Base-by-base conservation (phyloP, 768 basidiomycete species). In the Amanita pseudoporphyria region DNA sequence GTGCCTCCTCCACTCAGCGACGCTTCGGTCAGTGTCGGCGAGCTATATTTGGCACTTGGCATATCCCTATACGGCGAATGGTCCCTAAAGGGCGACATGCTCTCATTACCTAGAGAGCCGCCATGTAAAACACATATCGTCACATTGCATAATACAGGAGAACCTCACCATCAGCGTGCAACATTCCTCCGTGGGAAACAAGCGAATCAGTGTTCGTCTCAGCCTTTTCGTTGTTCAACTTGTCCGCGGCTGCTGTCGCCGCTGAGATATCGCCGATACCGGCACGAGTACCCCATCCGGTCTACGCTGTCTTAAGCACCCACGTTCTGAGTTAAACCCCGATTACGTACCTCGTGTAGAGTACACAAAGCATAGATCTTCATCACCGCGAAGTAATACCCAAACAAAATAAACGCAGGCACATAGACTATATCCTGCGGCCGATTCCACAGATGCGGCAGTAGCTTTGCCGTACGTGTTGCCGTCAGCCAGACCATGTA, bases 321-420 rank as follows among this genome's bases (percentile, higher is more conserved):
- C 3, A 26, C 42, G 10, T 6, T 14, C 12, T 9, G 7, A 26
- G 12, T 10, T 40, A n/a, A 21, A 48, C 33, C 18, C 33, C 36
- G 35, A 49, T 45, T 16, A 55, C 76, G n/a, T 47, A 84, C 83
- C 74, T 94, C 89, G 67, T 95, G 92, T 50, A 94, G 73, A 46
- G 91, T 95, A 62, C 81, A 82, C 38, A 93, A 71, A 28, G 91
- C 91, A 64, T 95, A 95, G 39, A 95, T 56, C 68, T 94, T 95
- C 91, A 97, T 95, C 58, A 95, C 69, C 14, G 90, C 84, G 60
- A 95, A 95, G 68, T 94, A 94, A 62, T 95, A 95, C 21, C 91
- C 91, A 62, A 95, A 94, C 4, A 83, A 62, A 60, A 87, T 87
- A 66, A 87, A 89, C 13, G 83, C 85, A n/a, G 87, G 87, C 5